phyloP scores from a whole-genome alignment of 73 alveolate genomes.

The Paramecium pentaurelia region DNA sequence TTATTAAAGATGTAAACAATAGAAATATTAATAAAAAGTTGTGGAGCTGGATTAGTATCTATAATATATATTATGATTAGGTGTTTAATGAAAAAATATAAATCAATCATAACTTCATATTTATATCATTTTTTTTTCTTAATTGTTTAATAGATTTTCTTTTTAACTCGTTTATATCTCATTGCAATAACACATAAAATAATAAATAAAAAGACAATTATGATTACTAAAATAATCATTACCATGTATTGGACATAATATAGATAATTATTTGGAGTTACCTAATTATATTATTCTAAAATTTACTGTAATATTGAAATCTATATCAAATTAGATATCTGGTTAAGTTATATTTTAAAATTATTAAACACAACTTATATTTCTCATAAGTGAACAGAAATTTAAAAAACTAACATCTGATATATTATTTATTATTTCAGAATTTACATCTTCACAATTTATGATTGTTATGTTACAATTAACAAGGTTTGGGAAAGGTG shows the following conservation, averaged over 20 bases:
- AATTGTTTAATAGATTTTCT: neutral
- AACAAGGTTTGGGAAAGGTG: neutral
- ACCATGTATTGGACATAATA: constrained; percentile 1
- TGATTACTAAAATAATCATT: neutral
- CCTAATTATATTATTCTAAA: neutral
- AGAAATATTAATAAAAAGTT: no score
- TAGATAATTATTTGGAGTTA: neutral
- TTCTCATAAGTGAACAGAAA: neutral
- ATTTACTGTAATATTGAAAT: neutral
- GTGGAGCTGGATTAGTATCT: no score
- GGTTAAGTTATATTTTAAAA: neutral
- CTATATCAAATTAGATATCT: neutral
- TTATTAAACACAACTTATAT: neutral
- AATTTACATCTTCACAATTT: neutral
- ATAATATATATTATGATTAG: no score
- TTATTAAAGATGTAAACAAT: no score
- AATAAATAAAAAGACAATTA: neutral
- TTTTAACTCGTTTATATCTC: neutral
- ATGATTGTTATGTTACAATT: neutral
- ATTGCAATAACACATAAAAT: neutral
- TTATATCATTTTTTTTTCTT: neutral
- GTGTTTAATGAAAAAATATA: neutral
- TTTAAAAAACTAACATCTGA: neutral
- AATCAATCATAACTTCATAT: neutral
- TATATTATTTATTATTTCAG: neutral